Evolutionary conservation across 2,329 filamentous ascomycete species (phyloP), one percentile per base, ranked within the genome.

Genomic region (Cryphonectria japonica): DNA sequence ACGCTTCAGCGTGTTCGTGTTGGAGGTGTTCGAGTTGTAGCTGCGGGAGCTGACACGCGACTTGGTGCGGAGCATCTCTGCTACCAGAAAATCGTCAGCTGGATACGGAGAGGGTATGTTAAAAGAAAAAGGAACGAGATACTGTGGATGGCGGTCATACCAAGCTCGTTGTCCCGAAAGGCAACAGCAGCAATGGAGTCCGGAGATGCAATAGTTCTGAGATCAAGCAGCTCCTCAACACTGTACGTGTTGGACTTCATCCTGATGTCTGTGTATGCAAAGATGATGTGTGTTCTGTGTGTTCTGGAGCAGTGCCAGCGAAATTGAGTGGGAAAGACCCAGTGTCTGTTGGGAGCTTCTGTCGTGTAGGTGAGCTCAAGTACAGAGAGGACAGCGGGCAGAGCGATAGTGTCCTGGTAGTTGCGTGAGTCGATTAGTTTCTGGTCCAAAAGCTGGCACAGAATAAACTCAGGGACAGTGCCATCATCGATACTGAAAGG

Each of bases 161-260:
- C 19, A 61, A 70, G 19, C 3, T 14, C 32, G 57, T 77, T 66
- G 50, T 69, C 72, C 14, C 66, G 70, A 19, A 46, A 66, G 66
- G 67, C 67, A 41, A 72, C 59, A 29, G 67, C 67, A 37, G 66
- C 70, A 54, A 68, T 41, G 75, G 74, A 22, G 66, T 43, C 11
- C 1, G 50, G 19, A 32, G 70, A 63, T 22, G 52, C 61, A 67
- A 43, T 63, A 13, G 74, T 77, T 50, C 80, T 79, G 54, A 86
- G 78, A 70, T 77, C 79, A 61, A 86, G 77, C n/a, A 87, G 79
- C 76, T 87, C 83, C 50, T 78, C 76, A 66, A 82, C 76, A 11
- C 80, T 81, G 74, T 87, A 87, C 14, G 75, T 81, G 60, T 79
- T 80, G 16, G 80, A 78, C 68, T 78, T 78, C 85, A 87, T 87